phyloP scores from a whole-genome alignment of 2,329 filamentous ascomycete species.

The Epichloe glyceriae region DNA sequence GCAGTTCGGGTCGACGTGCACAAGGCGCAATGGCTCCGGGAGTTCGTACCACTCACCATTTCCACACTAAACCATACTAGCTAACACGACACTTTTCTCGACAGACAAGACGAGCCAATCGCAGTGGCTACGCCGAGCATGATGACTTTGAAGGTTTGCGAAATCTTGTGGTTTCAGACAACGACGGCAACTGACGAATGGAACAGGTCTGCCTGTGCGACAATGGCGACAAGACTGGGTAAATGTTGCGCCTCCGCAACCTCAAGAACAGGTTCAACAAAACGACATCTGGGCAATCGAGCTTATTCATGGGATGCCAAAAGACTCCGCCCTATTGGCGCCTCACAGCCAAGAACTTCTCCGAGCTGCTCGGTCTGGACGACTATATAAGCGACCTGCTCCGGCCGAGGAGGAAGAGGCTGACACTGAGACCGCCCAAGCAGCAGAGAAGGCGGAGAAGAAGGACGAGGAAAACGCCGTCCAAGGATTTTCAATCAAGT shows the following conservation, averaged over 20 bases:
- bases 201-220: conserved; percentile 67
- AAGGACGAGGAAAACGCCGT: conserved; percentile 47
- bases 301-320: conserved; percentile 68
- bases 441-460: conserved; percentile 42
- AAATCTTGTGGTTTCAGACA: not conserved
- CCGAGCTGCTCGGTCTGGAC: conserved; percentile 65
- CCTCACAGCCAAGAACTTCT: conserved; percentile 73
- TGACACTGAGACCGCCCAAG: conserved; percentile 30
- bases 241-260: conserved; percentile 51
- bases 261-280: conserved; percentile 48
- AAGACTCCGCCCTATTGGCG: conserved; percentile 65
- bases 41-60: conserved; percentile 14
- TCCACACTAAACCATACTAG: conserved; percentile 2
- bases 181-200: conserved; percentile 10
- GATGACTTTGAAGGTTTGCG: conserved; percentile 45
- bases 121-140: conserved; percentile 43
- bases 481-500: conserved; percentile 41
- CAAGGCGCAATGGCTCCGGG: conserved; percentile 26
- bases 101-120: conserved; percentile 44
- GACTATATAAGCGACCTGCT: conserved; percentile 59
- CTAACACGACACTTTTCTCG: conserved; percentile 9
- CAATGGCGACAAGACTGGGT: conserved; percentile 73
- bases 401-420: conserved; percentile 47
- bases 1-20: not conserved
- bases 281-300: conserved; percentile 64